Evolutionary conservation across 805 yeast species (phyloP).

Genomic region (Zygoascus ofunaensis): DNA sequence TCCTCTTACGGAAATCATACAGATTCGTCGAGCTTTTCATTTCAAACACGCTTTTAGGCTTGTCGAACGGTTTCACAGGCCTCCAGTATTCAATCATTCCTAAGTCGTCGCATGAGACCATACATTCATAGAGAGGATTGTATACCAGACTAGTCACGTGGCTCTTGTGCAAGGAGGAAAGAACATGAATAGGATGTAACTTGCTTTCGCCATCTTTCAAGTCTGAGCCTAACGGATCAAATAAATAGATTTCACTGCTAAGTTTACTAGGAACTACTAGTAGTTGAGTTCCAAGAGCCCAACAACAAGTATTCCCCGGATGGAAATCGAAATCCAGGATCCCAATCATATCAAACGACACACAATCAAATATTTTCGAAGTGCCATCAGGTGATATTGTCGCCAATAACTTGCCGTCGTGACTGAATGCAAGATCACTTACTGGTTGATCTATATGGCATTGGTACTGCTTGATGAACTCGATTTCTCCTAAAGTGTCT

Average conservation of each 20-base stretch:
- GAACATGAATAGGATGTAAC: conserved; percentile 9
- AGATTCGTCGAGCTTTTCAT: conserved; percentile 35
- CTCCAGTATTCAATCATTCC: conserved; percentile 35
- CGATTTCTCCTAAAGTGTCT: conserved; percentile 18
- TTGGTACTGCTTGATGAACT: conserved; percentile 28
- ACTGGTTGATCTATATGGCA: conserved; percentile 19
- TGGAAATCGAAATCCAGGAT: conserved; percentile 23
- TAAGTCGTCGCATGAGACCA: conserved; percentile 22
- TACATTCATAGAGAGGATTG: conserved; percentile 21
- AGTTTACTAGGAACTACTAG: conserved; percentile 17
- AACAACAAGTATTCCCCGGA: conserved; percentile 22
- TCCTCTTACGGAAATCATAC: conserved; percentile 30
- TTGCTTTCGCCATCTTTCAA: conserved; percentile 6
- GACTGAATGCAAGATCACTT: conserved; percentile 12
- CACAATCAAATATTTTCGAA: conserved; percentile 30
- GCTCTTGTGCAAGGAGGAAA: conserved; percentile 19
- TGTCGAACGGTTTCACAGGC: conserved; percentile 15
- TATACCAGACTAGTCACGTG: conserved; percentile 21
- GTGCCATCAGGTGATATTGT: conserved; percentile 20
- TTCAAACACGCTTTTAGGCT: conserved; percentile 26
- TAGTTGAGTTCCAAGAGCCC: conserved; percentile 17
- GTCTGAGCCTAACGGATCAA: conserved; percentile 15
- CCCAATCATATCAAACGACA: conserved; percentile 31
- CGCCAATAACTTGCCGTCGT: conserved; percentile 24
- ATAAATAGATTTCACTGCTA: conserved; percentile 16